Conservation (phyloP, 192 early-diverging fungal genomes). For the Blastocladiella britannica region DNA sequence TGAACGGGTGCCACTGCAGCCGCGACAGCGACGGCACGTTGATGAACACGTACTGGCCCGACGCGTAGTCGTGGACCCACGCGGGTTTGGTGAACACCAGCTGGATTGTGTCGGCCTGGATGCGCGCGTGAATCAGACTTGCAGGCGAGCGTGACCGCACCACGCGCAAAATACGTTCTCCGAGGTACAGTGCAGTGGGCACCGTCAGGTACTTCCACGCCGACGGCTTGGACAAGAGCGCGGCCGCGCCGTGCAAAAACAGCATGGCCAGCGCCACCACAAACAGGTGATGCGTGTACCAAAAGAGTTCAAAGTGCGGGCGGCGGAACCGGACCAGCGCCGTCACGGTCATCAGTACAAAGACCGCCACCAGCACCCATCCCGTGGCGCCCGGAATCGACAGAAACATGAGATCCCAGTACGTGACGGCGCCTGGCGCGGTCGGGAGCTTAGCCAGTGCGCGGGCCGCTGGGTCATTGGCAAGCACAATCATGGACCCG, state of each 20-base stretch:
- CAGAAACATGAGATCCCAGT: neutral
- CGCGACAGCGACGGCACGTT: constrained; percentile 49
- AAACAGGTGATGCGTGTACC: constrained; percentile 74
- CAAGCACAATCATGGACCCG: neutral
- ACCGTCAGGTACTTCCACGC: constrained; percentile 34
- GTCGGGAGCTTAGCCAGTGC: neutral
- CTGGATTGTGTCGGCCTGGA: constrained; percentile 47
- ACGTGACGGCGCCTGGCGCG: neutral
- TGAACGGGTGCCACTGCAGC: constrained; percentile 68
- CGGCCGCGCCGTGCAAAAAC: constrained; percentile 63
- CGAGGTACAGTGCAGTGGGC: constrained; percentile 36
- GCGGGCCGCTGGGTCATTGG: neutral
- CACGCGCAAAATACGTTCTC: constrained; percentile 53
- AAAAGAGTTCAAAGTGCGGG: constrained; percentile 53
- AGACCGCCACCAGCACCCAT: neutral
- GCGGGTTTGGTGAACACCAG: constrained; percentile 53
- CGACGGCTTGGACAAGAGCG: constrained; percentile 48
- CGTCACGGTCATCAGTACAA: neutral
- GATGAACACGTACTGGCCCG: constrained; percentile 64
- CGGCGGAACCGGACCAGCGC: constrained; percentile 21
- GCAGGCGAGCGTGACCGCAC: no score
- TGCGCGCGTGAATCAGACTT: no score
- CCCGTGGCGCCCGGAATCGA: neutral
- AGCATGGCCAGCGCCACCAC: constrained; percentile 59
- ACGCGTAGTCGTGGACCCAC: constrained; percentile 25